Base-by-base conservation (phyloP, 352 stramenopile species). In the Globisporangium iwayamae region DNA sequence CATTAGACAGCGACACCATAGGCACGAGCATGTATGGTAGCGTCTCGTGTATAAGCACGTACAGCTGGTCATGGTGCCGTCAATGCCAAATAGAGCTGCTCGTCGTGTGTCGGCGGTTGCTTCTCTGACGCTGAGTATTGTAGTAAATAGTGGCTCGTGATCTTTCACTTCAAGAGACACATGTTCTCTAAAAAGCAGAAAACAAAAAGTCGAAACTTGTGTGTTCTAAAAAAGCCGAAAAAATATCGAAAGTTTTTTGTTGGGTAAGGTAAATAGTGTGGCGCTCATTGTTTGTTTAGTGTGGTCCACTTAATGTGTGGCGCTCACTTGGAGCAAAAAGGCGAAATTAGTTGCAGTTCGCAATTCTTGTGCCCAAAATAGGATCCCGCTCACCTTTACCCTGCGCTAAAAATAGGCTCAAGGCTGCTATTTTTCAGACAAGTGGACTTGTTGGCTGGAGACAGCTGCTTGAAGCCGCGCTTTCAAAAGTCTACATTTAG, bases 41-140 rank as follows among this genome's bases (percentile, higher is more conserved):
- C 41, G 41, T 20, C 18, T 4, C 22, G 11, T 28, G n/a, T 8
- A 14, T 25, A 34, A 0, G 8, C 28, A 55, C 22, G 48, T 55
- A 55, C 48, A 38, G 48, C 48, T 55, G 25, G 48, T 38, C 48
- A 55, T 55, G 47, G 47, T 3, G 47, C 20, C n/a, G 7, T n/a
- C 14, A 18, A 11, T 32, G 10, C 4, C 2, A 20, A 32, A 14
- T 32, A 11, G 47, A n/a, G 20, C 5, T 18, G 8, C 3, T 53
- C 22, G 47, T 34, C 20, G 47, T 30, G 47, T 34, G 14, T 20
- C 22, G 20, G 10, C 9, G 36, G 36, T 11, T 16, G 47, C 20
- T 30, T 53, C 47, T 53, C 34, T 30, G 22, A 51, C 6, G 30
- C 13, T 51, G 43, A 3, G 18, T 16, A 28, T 28, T 28, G 25